Evolutionary conservation across 140 eudicot species (phyloP).

Genomic region (Cichorium intybus): DNA sequence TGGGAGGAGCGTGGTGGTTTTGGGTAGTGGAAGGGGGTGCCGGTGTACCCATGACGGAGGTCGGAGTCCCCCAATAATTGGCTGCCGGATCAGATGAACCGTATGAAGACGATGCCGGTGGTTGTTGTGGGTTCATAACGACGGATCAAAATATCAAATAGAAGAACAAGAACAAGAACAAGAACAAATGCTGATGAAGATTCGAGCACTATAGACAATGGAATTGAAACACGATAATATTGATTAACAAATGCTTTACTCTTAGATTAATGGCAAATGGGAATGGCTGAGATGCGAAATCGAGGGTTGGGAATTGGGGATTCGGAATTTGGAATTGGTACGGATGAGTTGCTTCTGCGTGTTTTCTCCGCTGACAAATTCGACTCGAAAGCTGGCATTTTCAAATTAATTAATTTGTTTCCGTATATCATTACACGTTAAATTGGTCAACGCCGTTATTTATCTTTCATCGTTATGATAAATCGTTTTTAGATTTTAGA

Average conservation of each 20-base stretch:
- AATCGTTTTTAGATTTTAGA: too few species aligned
- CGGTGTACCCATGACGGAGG: conserved; percentile 30
- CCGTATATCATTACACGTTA: too few species aligned
- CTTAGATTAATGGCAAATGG: not conserved
- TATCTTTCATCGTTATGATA: too few species aligned
- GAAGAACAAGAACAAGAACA: too few species aligned
- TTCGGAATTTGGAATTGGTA: conserved; percentile 18
- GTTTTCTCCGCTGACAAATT: conserved; percentile 24
- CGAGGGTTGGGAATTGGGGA: conserved; percentile 12
- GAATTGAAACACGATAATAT: not conserved
- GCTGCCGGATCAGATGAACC: conserved; percentile 5
- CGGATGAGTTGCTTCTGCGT: conserved; percentile 20
- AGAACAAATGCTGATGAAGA: conserved; percentile 1
- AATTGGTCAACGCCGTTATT: too few species aligned
- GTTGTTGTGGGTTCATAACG: conserved; percentile 23
- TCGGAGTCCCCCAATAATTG: conserved; percentile 21
- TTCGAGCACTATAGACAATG: not conserved
- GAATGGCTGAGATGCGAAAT: conserved; percentile 14
- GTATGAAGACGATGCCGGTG: conserved; percentile 8
- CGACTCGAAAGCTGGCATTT: not conserved
- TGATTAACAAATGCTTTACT: not conserved
- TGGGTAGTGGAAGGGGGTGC: conserved; percentile 6
- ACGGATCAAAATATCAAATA: not conserved
- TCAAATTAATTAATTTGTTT: not conserved
- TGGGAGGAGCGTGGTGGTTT: conserved; percentile 36